These are phyloP conservation scores for Dactylellina haptotyla DNA, from an alignment of 2,329 filamentous ascomycete genomes.

Conservation along the genomic window DNA sequence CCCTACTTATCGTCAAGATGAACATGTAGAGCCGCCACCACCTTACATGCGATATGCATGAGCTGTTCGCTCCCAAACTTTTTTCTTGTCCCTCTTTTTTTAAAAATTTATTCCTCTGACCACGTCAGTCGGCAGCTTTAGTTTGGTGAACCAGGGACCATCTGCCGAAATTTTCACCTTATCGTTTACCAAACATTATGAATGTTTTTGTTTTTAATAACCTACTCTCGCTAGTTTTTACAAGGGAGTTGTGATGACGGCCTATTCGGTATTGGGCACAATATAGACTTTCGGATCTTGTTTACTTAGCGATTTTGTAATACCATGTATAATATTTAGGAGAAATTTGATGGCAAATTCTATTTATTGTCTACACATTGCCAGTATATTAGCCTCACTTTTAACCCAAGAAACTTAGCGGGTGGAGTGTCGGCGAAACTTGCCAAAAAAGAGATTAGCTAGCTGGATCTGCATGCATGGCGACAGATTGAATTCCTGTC, in stretches of 20 bases:
- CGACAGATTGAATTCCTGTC: too few relatives aligned
- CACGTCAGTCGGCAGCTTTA: background rate
- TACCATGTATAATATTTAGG: background rate
- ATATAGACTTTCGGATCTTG: background rate
- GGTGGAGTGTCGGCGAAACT: too few relatives aligned
- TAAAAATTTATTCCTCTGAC: background rate
- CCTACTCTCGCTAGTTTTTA: background rate
- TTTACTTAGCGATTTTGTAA: conserved; percentile 15
- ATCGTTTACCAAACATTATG: background rate
- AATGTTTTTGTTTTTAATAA: too few relatives aligned
- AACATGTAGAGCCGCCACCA: conserved; percentile 38
- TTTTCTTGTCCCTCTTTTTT: background rate
- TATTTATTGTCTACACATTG: background rate
- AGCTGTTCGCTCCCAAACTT: background rate
- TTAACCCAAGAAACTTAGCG: too few relatives aligned
- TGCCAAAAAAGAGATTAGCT: too few relatives aligned
- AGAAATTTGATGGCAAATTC: background rate
- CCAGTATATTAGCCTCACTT: too few relatives aligned
- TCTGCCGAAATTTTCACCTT: background rate
- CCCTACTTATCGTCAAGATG: conserved; percentile 10
- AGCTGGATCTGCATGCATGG: too few relatives aligned
- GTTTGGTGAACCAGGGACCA: background rate
- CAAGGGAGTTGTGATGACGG: background rate
- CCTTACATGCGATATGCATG: conserved; percentile 51
- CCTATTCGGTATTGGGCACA: too few relatives aligned